Evolutionary conservation across 1,284 basidiomycete species (phyloP), one percentile per base, ranked within the genome.

Genomic region (Fereydounia khargensis): DNA sequence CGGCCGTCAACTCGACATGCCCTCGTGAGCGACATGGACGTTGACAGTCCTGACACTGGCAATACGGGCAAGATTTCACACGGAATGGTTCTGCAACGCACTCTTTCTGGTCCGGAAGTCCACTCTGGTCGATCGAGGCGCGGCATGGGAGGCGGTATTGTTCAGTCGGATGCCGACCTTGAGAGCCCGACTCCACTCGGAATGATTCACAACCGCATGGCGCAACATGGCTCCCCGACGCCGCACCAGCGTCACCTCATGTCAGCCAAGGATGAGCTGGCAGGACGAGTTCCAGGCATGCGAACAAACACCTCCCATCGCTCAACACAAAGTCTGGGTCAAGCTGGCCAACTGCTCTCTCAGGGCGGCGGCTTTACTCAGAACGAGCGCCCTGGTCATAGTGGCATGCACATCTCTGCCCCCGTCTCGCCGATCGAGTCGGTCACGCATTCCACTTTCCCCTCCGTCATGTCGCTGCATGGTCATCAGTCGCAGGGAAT

Each of bases 261-360:
- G n/a, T n/a, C n/a, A n/a, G n/a, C n/a, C n/a, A n/a, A n/a, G n/a
- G n/a, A n/a, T n/a, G n/a, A n/a, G n/a, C 8, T 14, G 25, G 24
- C 24, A 27, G 24, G 24, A 7, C 8, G 24, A 7, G 24, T 7
- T 14, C 8, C 8, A 7, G 24, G 24, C 24, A 8, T 14, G 24
- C 24, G 24, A 14, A 7, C 24, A 14, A 4, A 39, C 8, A 22
- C 30, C 10, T 51, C 52, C 13, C 58, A 61, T 30, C 46, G 58
- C 22, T 36, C 58, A 6, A 61, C 48, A 21, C 52, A 56, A n/a
- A 61, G 58, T 19, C 42, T 61, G 2, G 52, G 58, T 3, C 58
- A 61, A 42, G 58, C 46, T 6, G 42, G 43, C 17, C 42, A n/a
- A n/a, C n/a, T n/a, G n/a, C n/a, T n/a, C n/a, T n/a, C n/a, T n/a